Conservation (phyloP, 2,329 filamentous ascomycete species). For the Stachybotrys chartarum region DNA sequence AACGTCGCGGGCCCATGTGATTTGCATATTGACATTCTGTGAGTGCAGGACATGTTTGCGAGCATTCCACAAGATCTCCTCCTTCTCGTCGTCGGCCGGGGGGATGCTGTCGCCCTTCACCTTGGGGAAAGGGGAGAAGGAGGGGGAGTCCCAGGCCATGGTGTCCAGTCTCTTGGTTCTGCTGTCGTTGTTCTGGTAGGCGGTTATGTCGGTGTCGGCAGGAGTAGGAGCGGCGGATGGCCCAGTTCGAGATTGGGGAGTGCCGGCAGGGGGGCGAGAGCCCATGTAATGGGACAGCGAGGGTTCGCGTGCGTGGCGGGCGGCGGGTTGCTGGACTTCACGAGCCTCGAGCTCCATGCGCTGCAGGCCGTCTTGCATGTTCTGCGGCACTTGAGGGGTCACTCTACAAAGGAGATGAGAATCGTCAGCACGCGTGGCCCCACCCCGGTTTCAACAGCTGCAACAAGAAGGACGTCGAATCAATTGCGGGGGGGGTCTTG, state of each 20-base stretch:
- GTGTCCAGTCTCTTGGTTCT: conserved; percentile 28
- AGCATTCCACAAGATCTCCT: conserved; percentile 79
- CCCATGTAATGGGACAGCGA: conserved; percentile 33
- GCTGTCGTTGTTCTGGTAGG: conserved; percentile 30
- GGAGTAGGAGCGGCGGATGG: conserved; percentile 20
- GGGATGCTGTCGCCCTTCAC: conserved; percentile 83
- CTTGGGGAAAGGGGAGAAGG: conserved; percentile 88
- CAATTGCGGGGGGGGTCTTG: neutral
- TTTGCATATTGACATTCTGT: conserved; percentile 91
- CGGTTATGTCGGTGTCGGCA: conserved; percentile 28
- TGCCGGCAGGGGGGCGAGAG: conserved; percentile 9
- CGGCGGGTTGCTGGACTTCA: conserved; percentile 16
- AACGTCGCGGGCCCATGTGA: conserved; percentile 93
- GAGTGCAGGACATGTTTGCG: conserved; percentile 80
- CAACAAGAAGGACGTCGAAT: neutral
- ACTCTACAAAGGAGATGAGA: conserved; percentile 50
- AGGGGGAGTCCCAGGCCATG: conserved; percentile 54
- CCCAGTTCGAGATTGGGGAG: conserved; percentile 5
- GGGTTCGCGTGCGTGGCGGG: conserved; percentile 33
- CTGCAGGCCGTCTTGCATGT: conserved; percentile 92
- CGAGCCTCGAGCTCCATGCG: conserved; percentile 78
- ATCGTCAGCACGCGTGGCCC: conserved; percentile 26
- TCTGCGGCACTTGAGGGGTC: conserved; percentile 91
- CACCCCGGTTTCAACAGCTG: conserved; percentile 11
- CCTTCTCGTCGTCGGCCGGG: conserved; percentile 88